phyloP scores from a whole-genome alignment of 805 yeast genomes.

The Tetrapisispora phaffii region DNA sequence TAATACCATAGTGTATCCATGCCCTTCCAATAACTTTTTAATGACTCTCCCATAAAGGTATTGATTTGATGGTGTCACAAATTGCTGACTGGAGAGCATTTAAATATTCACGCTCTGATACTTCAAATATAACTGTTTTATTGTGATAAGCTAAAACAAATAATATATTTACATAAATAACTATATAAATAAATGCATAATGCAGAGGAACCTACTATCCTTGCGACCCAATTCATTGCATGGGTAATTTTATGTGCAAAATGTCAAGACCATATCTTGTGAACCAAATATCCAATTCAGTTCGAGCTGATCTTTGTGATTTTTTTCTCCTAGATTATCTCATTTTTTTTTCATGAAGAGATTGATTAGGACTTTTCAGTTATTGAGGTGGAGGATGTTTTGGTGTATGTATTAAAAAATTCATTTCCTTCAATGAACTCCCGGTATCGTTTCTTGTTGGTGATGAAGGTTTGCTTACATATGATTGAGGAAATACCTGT shows the following conservation, averaged over 20 bases:
- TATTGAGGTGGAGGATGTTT: slow-evolving; percentile 28
- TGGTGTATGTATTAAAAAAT: slow-evolving; percentile 27
- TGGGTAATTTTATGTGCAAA: neutral
- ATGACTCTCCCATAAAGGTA: too few species aligned
- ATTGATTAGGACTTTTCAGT: neutral
- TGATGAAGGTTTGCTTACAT: slow-evolving; percentile 4
- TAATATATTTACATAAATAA: neutral
- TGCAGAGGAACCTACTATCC: neutral
- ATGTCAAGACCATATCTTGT: neutral
- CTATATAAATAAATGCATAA: neutral
- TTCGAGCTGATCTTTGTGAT: neutral
- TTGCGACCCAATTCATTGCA: neutral
- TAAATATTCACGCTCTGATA: too few species aligned
- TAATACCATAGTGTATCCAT: too few species aligned
- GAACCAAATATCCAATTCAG: neutral
- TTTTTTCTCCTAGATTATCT: neutral
- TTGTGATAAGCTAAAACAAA: neutral
- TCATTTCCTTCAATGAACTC: slow-evolving; percentile 19
- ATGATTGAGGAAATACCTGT: slow-evolving; percentile 7
- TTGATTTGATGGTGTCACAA: too few species aligned
- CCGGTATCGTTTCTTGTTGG: neutral
- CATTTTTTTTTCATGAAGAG: neutral
- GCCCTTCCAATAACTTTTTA: too few species aligned
- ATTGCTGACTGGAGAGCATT: too few species aligned
- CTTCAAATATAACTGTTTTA: neutral